phyloP scores from a whole-genome alignment of 2,329 filamentous ascomycete genomes.

The Shiraia bambusicola region DNA sequence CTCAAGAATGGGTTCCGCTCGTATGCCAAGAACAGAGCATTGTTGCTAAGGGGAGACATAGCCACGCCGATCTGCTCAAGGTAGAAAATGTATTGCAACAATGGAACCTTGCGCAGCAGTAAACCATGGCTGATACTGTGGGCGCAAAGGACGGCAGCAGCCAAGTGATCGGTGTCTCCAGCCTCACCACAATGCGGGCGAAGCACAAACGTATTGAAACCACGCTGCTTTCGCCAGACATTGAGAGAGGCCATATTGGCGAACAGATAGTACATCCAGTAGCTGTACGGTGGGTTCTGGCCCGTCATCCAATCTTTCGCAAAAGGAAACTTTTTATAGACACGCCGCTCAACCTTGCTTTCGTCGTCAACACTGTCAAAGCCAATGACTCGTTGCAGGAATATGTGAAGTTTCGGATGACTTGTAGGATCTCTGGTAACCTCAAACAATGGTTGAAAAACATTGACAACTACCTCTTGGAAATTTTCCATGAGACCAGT shows the following conservation, averaged over 20 bases:
- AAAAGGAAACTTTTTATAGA: conserved; percentile 94
- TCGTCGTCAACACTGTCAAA: conserved; percentile 98
- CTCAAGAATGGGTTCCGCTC: conserved; percentile 94
- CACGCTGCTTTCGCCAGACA: conserved; percentile 82
- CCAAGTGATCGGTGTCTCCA: conserved; percentile 93
- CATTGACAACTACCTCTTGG: conserved; percentile 84
- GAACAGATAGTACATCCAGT: conserved; percentile 98
- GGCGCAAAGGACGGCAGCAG: conserved; percentile 85
- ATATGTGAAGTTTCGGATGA: conserved; percentile 91
- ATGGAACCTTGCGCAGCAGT: conserved; percentile 85
- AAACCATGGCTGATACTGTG: conserved; percentile 97
- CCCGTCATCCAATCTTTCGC: conserved; percentile 86
- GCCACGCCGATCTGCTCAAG: conserved; percentile 97
- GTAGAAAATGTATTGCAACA: conserved; percentile 97
- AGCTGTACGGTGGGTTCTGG: conserved; percentile 97
- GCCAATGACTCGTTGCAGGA: conserved; percentile 91
- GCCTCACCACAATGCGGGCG: conserved; percentile 96
- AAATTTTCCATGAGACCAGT: conserved; percentile 84
- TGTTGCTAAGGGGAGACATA: conserved; percentile 99
- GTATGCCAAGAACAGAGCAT: conserved; percentile 92
- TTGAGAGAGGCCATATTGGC: conserved; percentile 93
- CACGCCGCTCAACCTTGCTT: conserved; percentile 88
- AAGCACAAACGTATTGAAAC: conserved; percentile 93
- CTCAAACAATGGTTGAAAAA: conserved; percentile 93
- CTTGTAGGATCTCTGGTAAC: conserved; percentile 83